Evolutionary conservation across 176 grass and related monocot species (phyloP), one percentile per base, ranked within the genome.

Genomic region (Triticum timopheevii): DNA sequence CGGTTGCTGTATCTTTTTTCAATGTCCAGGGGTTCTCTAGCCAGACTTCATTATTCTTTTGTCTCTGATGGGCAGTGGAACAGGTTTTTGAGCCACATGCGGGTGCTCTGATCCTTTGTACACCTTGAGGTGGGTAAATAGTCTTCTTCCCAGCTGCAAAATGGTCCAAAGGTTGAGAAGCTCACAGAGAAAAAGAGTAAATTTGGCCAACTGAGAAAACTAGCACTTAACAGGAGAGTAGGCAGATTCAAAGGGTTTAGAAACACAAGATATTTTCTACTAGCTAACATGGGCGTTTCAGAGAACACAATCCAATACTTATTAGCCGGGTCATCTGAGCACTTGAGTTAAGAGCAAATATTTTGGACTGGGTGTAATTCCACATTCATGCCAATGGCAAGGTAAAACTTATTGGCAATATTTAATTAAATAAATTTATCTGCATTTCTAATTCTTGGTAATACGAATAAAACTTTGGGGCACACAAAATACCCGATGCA

Each of bases 51-150:
- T 85, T 86, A 96, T 97, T 96, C 97, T 94, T 83, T 94, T 99
- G 84, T 99, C 97, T 44, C 85, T 86, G 38, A 97, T 96, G 50
- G 97, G 94, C 74, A 99, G 88, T 25, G 90, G 92, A 70, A 99
- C 81, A 33, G 92, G 94, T 77, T 93, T 83, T 79, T 99, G 94
- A 76, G 97, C 97, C 13, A 90, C 85, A 34, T 99, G 97, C 0
- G 92, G 94, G 76, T 99, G 97, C 17, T 97, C 97, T 77, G 92
- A n/a, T 58, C 97, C 97, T 89, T 94, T 88, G 82, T 96, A 99
- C 23, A 99, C 97, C 87, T 99, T 96, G 50, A 99, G 94, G 87
- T 96, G 97, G 73, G 97, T 99, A 86, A 99, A 99, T 44, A 99
- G 83, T 49, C 80, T 58, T 90, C 97, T 96, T 80, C 97, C 97